Conservation (phyloP, 2,329 filamentous ascomycete genomes). For the Colletotrichum siamense region DNA sequence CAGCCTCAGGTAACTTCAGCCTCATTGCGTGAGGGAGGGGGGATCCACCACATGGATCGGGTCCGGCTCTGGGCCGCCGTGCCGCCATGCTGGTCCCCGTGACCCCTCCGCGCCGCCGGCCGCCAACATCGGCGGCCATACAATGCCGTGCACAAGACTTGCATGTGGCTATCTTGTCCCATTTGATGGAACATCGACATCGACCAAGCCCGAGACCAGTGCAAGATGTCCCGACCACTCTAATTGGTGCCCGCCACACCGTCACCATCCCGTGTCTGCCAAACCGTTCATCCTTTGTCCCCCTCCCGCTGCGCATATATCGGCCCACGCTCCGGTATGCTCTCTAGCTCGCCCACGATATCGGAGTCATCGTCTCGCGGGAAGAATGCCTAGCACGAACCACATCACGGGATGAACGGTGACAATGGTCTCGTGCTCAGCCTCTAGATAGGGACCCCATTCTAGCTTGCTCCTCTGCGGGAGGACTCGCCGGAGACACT, state of each 20-base stretch:
- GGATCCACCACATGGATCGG: not conserved
- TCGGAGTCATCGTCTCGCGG: not conserved
- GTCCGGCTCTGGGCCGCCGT: not conserved
- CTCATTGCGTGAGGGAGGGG: not conserved
- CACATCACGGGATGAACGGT: not conserved
- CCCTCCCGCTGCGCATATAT: not conserved
- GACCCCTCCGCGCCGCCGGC: not conserved
- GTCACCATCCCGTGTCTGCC: not conserved
- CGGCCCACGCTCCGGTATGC: not conserved
- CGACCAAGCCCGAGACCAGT: not conserved
- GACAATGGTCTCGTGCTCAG: conserved; percentile 1
- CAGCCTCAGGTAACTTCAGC: not conserved
- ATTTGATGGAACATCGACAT: not conserved
- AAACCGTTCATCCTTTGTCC: not conserved
- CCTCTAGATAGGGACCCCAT: not conserved
- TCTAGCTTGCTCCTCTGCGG: not conserved
- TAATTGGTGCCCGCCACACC: conserved; percentile 8
- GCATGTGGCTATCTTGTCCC: not conserved
- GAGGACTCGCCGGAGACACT: not conserved
- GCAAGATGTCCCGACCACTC: not conserved
- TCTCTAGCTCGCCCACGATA: not conserved
- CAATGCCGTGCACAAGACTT: not conserved
- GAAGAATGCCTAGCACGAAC: not conserved
- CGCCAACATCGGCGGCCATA: not conserved
- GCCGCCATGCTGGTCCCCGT: conserved; percentile 5